Base-by-base conservation (phyloP, 495 filamentous ascomycete genomes). In the Aspergillus homomorphus region DNA sequence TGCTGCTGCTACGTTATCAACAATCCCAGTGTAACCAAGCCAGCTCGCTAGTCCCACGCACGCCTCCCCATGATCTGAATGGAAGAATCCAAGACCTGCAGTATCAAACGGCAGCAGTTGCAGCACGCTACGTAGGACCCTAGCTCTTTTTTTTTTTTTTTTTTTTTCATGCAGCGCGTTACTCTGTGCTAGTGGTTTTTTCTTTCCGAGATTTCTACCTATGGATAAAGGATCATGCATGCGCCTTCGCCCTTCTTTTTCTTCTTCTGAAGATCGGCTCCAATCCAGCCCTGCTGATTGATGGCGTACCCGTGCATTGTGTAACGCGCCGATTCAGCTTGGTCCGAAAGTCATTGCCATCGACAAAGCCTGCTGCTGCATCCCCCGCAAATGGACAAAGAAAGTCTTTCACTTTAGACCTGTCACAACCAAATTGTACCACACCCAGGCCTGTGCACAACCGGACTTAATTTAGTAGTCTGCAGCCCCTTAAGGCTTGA, bases 401-500 rank as follows among this genome's bases (percentile, higher is more conserved):
- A 38, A 38, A 38, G 6, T 12, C 33, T 38, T 5, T 12, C 33
- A 5, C 15, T 38, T 38, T 5, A 38, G 8, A 38, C 33, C 8
- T 38, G 33, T 38, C 12, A 38, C 33, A 6, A 12, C 33, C 33
- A 6, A 12, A 19, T 48, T 21, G 7, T 10, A n/a, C n/a, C n/a
- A 18, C 45, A 15, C 19, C 46, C 22, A 21, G 33, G 26, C 50
- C 42, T 57, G 64, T 64, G 61, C 61, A 60, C 59, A 57, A 59
- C 33, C 10, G 33, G 58, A 53, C 54, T 61, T 60, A 63, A 12
- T 2, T n/a, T n/a, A 12, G 10, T 38, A 49, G 63, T 59, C 73
- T 71, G 69, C 68, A 73, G 73, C 74, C 72, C 63, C 57, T 69
- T 70, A 76, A 62, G 71, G 72, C 69, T 75, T 69, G 72, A 70